These are phyloP conservation scores for Leptographium radiaticola DNA, from an alignment of 2,329 filamentous ascomycete genomes.

Conservation along the genomic window DNA sequence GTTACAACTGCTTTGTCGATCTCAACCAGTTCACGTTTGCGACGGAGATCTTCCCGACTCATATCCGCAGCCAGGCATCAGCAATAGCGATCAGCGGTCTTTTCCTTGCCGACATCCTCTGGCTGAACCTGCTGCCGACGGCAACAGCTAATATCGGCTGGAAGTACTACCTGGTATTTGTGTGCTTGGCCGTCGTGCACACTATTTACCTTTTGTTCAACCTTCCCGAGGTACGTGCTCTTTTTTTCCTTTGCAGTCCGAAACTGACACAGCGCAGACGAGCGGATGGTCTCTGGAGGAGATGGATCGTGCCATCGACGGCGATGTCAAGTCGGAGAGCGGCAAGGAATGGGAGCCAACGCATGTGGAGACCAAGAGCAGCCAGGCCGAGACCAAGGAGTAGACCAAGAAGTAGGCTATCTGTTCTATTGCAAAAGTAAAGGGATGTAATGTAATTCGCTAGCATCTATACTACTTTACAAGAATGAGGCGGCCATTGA, in stretches of 20 bases:
- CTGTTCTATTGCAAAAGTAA: background rate
- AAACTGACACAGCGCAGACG: background rate
- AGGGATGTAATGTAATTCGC: background rate
- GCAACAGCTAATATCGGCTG: background rate
- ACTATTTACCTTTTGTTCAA: background rate
- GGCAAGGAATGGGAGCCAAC: background rate
- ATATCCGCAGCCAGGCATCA: background rate
- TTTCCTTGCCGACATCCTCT: background rate
- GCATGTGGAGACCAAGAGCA: background rate
- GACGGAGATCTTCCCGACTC: conserved; percentile 6
- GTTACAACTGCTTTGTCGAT: conserved; percentile 2
- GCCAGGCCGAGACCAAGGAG: too few relatives aligned
- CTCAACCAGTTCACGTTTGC: conserved; percentile 4
- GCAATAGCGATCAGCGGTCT: conserved; percentile 2
- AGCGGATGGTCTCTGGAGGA: background rate
- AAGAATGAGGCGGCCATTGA: conserved; percentile 1
- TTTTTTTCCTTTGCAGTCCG: background rate
- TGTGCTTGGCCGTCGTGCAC: background rate
- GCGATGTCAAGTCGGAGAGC: background rate
- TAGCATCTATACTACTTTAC: background rate
- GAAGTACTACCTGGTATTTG: conserved; percentile 6
- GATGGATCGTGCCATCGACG: background rate
- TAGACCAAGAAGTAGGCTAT: too few relatives aligned
- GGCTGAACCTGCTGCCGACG: background rate
- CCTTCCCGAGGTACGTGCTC: conserved; percentile 1